A percentile compares a stretch with the other conserved stretches of the same genome.
These are phyloP conservation scores for Trypanosoma brucei DNA, from an alignment of 208 protist genomes.

Conservation along the genomic window DNA sequence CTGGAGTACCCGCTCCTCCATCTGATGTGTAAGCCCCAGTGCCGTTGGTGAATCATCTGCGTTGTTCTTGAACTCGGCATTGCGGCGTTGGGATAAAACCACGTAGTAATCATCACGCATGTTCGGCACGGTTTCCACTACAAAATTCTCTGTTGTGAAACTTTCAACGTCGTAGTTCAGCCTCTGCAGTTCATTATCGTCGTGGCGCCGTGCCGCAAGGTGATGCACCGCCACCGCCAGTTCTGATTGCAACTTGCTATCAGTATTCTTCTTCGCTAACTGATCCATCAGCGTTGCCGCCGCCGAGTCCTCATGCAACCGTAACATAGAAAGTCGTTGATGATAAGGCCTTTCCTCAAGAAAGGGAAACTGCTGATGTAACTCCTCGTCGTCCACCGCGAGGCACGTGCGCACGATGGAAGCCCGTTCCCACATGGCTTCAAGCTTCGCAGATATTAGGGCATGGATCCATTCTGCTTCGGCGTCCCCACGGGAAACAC, in stretches of 20 bases:
- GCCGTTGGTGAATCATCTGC: slow-evolving; percentile 11
- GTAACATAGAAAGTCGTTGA: slow-evolving; percentile 32
- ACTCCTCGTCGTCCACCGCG: slow-evolving; percentile 43
- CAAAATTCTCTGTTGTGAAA: slow-evolving; percentile 20
- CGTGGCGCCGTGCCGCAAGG: slow-evolving; percentile 25
- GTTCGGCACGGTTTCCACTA: slow-evolving; percentile 23
- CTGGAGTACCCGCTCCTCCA: slow-evolving; percentile 36
- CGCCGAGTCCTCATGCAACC: slow-evolving; percentile 45
- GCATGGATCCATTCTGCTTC: slow-evolving; percentile 10
- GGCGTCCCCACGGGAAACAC: not conserved
- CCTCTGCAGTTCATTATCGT: slow-evolving; percentile 29
- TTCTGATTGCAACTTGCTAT: slow-evolving; percentile 22
- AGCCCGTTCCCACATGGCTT: slow-evolving; percentile 41
- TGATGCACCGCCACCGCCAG: slow-evolving; percentile 24
- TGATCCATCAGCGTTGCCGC: slow-evolving; percentile 30
- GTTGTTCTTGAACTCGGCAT: slow-evolving; percentile 6
- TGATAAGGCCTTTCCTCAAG: slow-evolving; percentile 35
- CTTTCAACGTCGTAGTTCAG: slow-evolving; percentile 35
- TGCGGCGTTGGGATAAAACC: slow-evolving; percentile 18
- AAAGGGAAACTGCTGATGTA: slow-evolving; percentile 39
- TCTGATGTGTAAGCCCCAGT: slow-evolving; percentile 13
- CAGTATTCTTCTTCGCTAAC: not conserved
- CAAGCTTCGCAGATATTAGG: slow-evolving; percentile 28
- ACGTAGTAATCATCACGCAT: slow-evolving; percentile 35
- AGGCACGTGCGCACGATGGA: slow-evolving; percentile 29